Base-by-base conservation (phyloP, 1,284 basidiomycete species). In the Tremellales sp. region DNA sequence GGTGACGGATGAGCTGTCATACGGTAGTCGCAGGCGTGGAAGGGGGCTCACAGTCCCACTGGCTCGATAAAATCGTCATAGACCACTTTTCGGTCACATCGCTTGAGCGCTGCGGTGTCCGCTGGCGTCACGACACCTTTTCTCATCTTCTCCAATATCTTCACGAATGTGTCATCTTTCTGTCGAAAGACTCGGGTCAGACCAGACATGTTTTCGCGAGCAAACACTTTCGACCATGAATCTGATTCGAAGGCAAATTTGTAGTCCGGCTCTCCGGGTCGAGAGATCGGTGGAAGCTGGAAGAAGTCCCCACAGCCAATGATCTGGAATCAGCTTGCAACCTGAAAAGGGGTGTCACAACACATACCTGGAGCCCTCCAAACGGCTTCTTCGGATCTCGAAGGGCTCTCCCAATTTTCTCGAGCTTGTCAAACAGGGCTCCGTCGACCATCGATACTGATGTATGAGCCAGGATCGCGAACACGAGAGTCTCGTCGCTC, bases 281-380 rank as follows among this genome's bases (percentile, higher is more conserved):
- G 57, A 90, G 83, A 25, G 5, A 97, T 89, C 0, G 94, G 93
- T 1, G 94, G 93, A 4, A 97, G 78, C 68, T 97, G 93, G 75
- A 90, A 96, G 75, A 97, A 98, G 68, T 98, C 93, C 21, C 93
- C 93, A 1, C 90, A 93, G 12, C 96, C 79, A 53, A 92, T 82
- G 42, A 97, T 72, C 84, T 93, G 84, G 33, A 6, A 36, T 36
- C 33, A 36, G 33, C 33, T 12, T 25, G 11, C 17, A 41, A 26
- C 50, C 31, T 48, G 11, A 31, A 17, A 37, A 13, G 11, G 37
- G 2, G 47, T 5, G 12, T 24, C 19, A 43, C 41, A 48, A 22
- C 35, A 87, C 33, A n/a, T 4, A 36, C 33, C 33, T 36, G 33
- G 87, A 97, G 87, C 1, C 92, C 92, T 10, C 94, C 93, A 57